Evolutionary conservation across 768 basidiomycete species (phyloP), one percentile per base, ranked within the genome.

Genomic region (Naganishia vaughanmartiniae): DNA sequence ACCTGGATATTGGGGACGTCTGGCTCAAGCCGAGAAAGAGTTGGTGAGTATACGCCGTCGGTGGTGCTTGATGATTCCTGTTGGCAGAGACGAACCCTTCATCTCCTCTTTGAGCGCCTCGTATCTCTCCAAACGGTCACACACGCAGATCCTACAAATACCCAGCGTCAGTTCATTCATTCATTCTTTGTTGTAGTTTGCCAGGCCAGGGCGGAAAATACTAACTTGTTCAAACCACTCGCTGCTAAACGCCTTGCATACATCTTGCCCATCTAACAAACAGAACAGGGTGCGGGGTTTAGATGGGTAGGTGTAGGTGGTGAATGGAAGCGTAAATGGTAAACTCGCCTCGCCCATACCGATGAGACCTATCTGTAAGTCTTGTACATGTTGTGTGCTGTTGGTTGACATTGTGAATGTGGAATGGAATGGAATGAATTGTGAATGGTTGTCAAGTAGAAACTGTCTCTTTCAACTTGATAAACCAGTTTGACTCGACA

Each of bases 261-360:
- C 93, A 98, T 92, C 77, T 84, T 84, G 1, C 95, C 95, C 95
- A 98, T 98, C 60, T 78, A 34, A n/a, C n/a, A n/a, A n/a, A n/a
- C 42, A 54, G 7, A 28, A n/a, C 11, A 48, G 19, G 53, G 9
- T 21, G 12, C 9, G 28, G 4, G n/a, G 53, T 14, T 42, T 26
- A 72, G 28, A 21, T n/a, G n/a, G n/a, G n/a, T n/a, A n/a, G 17
- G 34, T 4, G 34, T 36, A 12, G 34, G 34, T 36, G 34, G 34
- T 31, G 24, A 34, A 34, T 17, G 7, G 58, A n/a, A 54, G 45
- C 12, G 19, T 36, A 4, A 31, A 10, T 21, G 48, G 11, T 26
- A 19, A 24, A 71, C 77, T 72, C 51, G 76, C 79, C 73, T 90
- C 91, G 0, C 94, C 94, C 93, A 97, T 96, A 1, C 95, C 94